Percentiles rank a stretch among this genome's conserved stretches.
Conservation (phyloP, 1,139 yeast species). For the Nakaseomyces uthaithaninus region DNA sequence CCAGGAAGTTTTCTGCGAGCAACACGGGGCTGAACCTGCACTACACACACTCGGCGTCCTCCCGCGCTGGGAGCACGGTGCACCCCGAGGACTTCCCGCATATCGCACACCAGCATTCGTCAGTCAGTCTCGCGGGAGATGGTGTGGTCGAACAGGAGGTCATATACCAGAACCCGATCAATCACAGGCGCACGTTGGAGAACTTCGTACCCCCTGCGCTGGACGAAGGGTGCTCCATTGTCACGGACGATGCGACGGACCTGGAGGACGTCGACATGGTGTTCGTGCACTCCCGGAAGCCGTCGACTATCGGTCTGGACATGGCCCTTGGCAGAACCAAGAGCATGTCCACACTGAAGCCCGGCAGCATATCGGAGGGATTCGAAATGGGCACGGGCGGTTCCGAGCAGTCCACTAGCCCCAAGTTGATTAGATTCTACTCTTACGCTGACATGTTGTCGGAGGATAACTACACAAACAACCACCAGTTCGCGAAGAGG, state of each 20-base stretch:
- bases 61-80: too few species aligned
- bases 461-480: constrained; percentile 37
- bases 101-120: background rate
- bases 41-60: background rate
- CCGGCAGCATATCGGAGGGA: constrained; percentile 14
- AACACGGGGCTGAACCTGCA: constrained; percentile 6
- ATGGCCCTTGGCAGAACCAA: constrained; percentile 48
- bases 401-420: constrained; percentile 7
- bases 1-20: constrained; percentile 5
- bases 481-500: constrained; percentile 4
- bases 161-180: constrained; percentile 12
- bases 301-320: constrained; percentile 51
- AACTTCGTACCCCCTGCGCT: constrained; percentile 78
- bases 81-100: background rate
- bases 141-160: constrained; percentile 5
- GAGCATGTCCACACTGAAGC: constrained; percentile 9
- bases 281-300: constrained; percentile 46
- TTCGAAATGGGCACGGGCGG: background rate
- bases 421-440: constrained; percentile 46
- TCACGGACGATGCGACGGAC: constrained; percentile 50
- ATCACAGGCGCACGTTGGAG: constrained; percentile 45
- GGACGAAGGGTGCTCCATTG: constrained; percentile 65
- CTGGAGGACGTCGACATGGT: constrained; percentile 66
- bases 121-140: background rate
- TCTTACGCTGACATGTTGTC: constrained; percentile 75